A percentile compares a stretch with the other conserved stretches of the same genome.
phyloP scores from a whole-genome alignment of 2,329 filamentous ascomycete genomes.

The Dactylellina parvicollis region DNA sequence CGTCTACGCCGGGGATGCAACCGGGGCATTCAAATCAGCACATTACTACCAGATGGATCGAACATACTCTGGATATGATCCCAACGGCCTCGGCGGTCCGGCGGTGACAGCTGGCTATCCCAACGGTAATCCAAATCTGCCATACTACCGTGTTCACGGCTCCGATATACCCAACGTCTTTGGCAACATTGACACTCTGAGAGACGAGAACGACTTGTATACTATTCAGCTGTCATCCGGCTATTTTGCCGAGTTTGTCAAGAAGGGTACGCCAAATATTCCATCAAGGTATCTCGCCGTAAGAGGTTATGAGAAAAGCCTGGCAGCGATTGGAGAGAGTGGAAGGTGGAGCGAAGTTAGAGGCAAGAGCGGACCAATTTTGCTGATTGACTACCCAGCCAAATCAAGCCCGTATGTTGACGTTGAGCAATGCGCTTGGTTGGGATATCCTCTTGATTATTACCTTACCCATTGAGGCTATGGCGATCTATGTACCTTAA shows the following conservation, averaged over 20 bases:
- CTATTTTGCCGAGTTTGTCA: slow-evolving; percentile 67
- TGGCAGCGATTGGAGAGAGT: slow-evolving; percentile 62
- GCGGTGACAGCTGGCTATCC: slow-evolving; percentile 60
- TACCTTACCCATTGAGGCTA: slow-evolving; percentile 60
- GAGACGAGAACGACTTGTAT: slow-evolving; percentile 66
- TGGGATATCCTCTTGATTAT: slow-evolving; percentile 64
- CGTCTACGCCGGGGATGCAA: slow-evolving; percentile 65
- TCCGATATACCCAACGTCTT: slow-evolving; percentile 69
- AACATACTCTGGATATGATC: slow-evolving; percentile 67
- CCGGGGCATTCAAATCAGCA: slow-evolving; percentile 64
- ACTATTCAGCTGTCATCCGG: slow-evolving; percentile 63
- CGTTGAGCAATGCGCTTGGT: slow-evolving; percentile 65
- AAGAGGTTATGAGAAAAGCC: slow-evolving; percentile 64
- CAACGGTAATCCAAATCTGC: slow-evolving; percentile 65
- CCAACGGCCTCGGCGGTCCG: slow-evolving; percentile 66
- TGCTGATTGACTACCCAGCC: slow-evolving; percentile 65
- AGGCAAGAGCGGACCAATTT: slow-evolving; percentile 61
- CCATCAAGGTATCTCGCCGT: slow-evolving; percentile 63
- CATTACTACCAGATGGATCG: slow-evolving; percentile 72
- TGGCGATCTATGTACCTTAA: slow-evolving; percentile 2
- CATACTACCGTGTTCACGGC: slow-evolving; percentile 70
- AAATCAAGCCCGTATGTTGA: slow-evolving; percentile 64
- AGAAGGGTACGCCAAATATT: slow-evolving; percentile 66
- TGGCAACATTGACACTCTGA: slow-evolving; percentile 65
- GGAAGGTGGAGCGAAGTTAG: slow-evolving; percentile 61